phyloP scores from a whole-genome alignment of 305 asterid species.

The Vinca major region DNA sequence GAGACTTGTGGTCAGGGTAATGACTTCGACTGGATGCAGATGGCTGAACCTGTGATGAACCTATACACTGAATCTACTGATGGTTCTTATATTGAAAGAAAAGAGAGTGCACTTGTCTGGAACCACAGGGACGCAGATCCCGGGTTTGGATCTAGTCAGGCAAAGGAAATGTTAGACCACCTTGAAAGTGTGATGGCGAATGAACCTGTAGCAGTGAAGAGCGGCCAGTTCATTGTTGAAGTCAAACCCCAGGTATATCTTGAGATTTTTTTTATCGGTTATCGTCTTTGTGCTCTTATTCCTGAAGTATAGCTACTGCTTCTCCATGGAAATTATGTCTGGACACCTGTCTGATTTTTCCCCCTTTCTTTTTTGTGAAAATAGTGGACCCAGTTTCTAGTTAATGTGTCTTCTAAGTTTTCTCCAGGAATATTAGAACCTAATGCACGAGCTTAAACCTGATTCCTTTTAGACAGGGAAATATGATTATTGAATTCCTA shows the following conservation, averaged over 20 bases:
- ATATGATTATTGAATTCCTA: background rate
- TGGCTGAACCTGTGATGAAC: too few species aligned
- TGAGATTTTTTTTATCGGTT: too few species aligned
- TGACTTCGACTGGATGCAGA: conserved; percentile 40
- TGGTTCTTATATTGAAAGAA: conserved; percentile 35
- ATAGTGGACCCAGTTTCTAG: too few species aligned
- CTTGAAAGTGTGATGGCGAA: conserved; percentile 43
- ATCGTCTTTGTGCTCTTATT: background rate
- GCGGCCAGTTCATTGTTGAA: conserved; percentile 46
- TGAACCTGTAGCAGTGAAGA: conserved; percentile 42
- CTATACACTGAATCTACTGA: conserved; percentile 44
- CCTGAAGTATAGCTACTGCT: background rate
- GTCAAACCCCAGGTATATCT: conserved; percentile 40
- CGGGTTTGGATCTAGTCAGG: conserved; percentile 41
- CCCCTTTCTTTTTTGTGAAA: too few species aligned
- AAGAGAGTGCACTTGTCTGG: conserved; percentile 45
- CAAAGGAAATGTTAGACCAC: conserved; percentile 42
- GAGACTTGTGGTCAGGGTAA: conserved; percentile 27
- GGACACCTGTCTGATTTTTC: background rate
- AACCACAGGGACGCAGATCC: conserved; percentile 41
- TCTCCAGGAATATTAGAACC: background rate
- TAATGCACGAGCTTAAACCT: background rate
- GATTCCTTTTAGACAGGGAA: background rate
- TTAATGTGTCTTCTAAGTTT: background rate
- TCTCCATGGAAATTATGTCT: background rate